Evolutionary conservation across 805 yeast genomes (phyloP), one percentile per base, ranked within the genome.

Genomic region (Yarrowia hollandica): DNA sequence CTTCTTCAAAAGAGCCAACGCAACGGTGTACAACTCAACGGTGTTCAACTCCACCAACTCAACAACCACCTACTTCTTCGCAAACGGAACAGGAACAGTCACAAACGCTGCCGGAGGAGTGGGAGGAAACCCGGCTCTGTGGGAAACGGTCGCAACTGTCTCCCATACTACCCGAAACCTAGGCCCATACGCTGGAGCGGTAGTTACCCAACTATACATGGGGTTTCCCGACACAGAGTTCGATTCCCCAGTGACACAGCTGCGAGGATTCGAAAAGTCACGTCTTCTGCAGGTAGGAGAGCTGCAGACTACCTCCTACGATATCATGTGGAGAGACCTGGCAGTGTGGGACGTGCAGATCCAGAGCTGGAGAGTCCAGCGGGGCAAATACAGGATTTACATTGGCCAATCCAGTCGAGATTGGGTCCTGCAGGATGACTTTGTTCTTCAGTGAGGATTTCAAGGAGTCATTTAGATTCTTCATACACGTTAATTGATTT

Each of bases 101-200:
- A 82, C 57, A 72, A 84, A 62, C 85, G 63, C 74, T 14, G 74
- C 75, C 3, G 86, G 86, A 16, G 65, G 61, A 9, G 42, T 64
- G n/a, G 86, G 85, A 0, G 86, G 87, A 1, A 81, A 82, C 66
- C 82, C 82, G 4, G 84, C 80, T 0, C 72, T 82, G 31, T 83
- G 85, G 85, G 81, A 81, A 46, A 71, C 71, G 0, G 69, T 80
- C 50, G 80, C 79, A 63, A 68, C 74, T 39, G 81, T 80, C 4
- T 69, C 71, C 28, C 82, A 77, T 2, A 69, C 66, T 16, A 75
- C 80, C n/a, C 69, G 72, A 35, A 82, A 82, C 62, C 74, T 71
- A 22, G 86, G 86, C 0, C 69, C 71, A 6, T 65, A 66, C 22
- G 68, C 68, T 15, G 85, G 84, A 0, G 76, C 76, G 1, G 76